Evolutionary conservation across 176 grass and related monocot genomes (phyloP).

Genomic region (Pharus latifolius): DNA sequence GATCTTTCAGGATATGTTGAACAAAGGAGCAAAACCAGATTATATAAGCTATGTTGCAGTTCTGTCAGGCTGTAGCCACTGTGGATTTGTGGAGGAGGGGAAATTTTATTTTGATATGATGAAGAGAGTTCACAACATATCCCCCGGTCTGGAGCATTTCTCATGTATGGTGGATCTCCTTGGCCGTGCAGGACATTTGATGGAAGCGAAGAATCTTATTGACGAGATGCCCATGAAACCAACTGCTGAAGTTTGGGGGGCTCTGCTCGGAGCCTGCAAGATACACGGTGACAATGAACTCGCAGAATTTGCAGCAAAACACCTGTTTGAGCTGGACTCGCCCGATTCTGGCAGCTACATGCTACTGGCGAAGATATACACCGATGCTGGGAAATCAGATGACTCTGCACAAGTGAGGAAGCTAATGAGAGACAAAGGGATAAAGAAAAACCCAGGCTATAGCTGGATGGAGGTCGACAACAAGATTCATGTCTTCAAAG

Average conservation of each 20-base stretch:
- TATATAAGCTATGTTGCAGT: slow-evolving; percentile 95
- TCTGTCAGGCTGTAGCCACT: slow-evolving; percentile 81
- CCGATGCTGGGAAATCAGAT: slow-evolving; percentile 65
- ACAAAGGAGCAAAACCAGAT: slow-evolving; percentile 54
- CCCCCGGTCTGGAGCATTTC: slow-evolving; percentile 75
- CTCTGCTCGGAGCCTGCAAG: slow-evolving; percentile 79
- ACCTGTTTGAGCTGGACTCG: slow-evolving; percentile 69
- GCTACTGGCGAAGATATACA: slow-evolving; percentile 84
- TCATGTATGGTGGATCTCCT: slow-evolving; percentile 98
- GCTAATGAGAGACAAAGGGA: slow-evolving; percentile 75
- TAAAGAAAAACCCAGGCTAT: slow-evolving; percentile 81
- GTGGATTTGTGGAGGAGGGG: slow-evolving; percentile 64
- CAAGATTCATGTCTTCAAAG: slow-evolving; percentile 76
- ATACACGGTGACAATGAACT: slow-evolving; percentile 60
- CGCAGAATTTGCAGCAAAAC: slow-evolving; percentile 54
- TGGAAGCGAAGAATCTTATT: slow-evolving; percentile 73
- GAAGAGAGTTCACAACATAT: slow-evolving; percentile 55
- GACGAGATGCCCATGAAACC: slow-evolving; percentile 75
- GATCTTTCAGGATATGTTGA: slow-evolving; percentile 59
- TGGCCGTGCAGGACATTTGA: slow-evolving; percentile 54
- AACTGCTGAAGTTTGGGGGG: slow-evolving; percentile 77
- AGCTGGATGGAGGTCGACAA: slow-evolving; percentile 91
- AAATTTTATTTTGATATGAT: slow-evolving; percentile 78
- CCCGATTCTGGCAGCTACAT: slow-evolving; percentile 90
- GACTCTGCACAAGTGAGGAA: slow-evolving; percentile 77